phyloP scores from a whole-genome alignment of 2,329 filamentous ascomycete genomes.

The Sclerotinia spermophila region DNA sequence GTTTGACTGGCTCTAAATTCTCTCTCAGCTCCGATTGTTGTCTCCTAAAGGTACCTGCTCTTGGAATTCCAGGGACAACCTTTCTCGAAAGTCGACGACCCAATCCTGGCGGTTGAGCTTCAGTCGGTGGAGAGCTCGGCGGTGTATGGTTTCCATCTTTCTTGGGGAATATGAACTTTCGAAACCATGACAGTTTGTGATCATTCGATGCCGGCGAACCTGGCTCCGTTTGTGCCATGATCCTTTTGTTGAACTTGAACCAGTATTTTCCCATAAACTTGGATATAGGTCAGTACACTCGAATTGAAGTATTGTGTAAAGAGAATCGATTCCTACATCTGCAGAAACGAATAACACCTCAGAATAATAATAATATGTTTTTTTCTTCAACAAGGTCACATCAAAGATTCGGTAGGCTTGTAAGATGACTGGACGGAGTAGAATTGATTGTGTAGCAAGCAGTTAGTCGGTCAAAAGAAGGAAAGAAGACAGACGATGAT shows the following conservation, averaged over 20 bases:
- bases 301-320: neutral
- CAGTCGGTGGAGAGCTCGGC: slow-evolving; percentile 23
- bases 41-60: slow-evolving; percentile 74
- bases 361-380: neutral
- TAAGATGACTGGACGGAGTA: slow-evolving; percentile 24
- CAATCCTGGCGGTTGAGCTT: slow-evolving; percentile 29
- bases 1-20: slow-evolving; percentile 63
- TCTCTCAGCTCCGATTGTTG: slow-evolving; percentile 78
- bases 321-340: slow-evolving; percentile 16
- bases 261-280: slow-evolving; percentile 14
- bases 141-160: slow-evolving; percentile 28
- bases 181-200: slow-evolving; percentile 34
- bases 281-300: slow-evolving; percentile 7
- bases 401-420: slow-evolving; percentile 22
- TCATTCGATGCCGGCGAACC: slow-evolving; percentile 33
- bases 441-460: slow-evolving; percentile 27
- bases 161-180: slow-evolving; percentile 34
- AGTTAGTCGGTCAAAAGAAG: slow-evolving; percentile 29
- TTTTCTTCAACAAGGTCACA: neutral
- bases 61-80: slow-evolving; percentile 75
- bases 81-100: slow-evolving; percentile 43
- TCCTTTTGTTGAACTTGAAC: neutral
- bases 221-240: slow-evolving; percentile 27
- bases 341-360: neutral
- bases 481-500: slow-evolving; percentile 29